phyloP scores from a whole-genome alignment of 495 filamentous ascomycete genomes.

The Xeromyces bisporus region DNA sequence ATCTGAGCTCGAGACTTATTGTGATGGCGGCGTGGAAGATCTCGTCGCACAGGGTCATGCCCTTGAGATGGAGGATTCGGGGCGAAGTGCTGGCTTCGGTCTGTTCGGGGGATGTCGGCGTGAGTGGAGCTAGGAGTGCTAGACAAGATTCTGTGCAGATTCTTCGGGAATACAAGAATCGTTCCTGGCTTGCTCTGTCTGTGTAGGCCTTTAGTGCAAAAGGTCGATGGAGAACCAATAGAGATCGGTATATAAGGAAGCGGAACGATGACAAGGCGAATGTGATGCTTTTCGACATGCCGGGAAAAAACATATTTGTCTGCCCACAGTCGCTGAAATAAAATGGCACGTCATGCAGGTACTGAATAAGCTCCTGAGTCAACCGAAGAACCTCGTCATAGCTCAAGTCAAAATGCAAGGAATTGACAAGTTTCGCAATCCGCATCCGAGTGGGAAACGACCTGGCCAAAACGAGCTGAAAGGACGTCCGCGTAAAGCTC shows the following conservation, averaged over 20 bases:
- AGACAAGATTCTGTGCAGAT: conserved; percentile 33
- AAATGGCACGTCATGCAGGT: conserved; percentile 14
- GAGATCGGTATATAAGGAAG: conserved; percentile 33
- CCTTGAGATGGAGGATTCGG: conserved; percentile 18
- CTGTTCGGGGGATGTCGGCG: conserved; percentile 6
- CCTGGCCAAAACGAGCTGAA: conserved; percentile 32
- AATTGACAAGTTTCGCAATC: conserved; percentile 33
- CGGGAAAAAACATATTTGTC: conserved; percentile 8
- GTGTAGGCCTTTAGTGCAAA: conserved; percentile 31
- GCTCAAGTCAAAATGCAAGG: conserved; percentile 27
- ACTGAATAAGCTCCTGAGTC: conserved; percentile 22
- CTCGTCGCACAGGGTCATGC: conserved; percentile 24
- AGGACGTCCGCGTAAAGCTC: conserved; percentile 31
- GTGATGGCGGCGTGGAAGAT: conserved; percentile 22
- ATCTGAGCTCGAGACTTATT: conserved; percentile 20
- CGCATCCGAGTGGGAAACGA: conserved; percentile 32
- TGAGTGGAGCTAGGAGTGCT: conserved; percentile 29
- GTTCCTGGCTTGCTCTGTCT: conserved; percentile 15
- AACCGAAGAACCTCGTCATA: conserved; percentile 35
- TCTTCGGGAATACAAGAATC: conserved; percentile 41
- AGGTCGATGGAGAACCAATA: conserved; percentile 35
- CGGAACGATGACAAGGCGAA: conserved; percentile 20
- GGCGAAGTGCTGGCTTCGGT: conserved; percentile 10
- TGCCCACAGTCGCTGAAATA: conserved; percentile 12
- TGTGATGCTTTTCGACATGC: conserved; percentile 11